Evolutionary conservation across 371 early-diverging fungal genomes (phyloP).

Genomic region (Mucor lusitanicus): DNA sequence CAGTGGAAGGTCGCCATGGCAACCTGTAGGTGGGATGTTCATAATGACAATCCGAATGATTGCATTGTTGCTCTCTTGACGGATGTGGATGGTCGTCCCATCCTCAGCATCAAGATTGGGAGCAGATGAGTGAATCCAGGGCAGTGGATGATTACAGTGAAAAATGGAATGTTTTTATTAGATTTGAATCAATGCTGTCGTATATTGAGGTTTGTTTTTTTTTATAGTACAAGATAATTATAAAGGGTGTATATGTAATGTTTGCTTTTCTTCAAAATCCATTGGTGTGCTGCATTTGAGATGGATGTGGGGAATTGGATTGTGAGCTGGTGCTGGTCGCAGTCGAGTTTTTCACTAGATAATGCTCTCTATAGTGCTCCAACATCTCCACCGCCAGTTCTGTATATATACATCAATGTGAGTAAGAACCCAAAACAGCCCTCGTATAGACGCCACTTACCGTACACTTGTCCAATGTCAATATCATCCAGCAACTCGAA

Average conservation of each 20-base stretch:
- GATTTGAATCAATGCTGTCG: too few species aligned
- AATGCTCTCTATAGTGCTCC: slow-evolving; percentile 31
- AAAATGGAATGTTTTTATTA: too few species aligned
- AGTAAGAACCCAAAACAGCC: not conserved
- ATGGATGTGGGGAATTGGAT: slow-evolving; percentile 23
- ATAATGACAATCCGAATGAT: too few species aligned
- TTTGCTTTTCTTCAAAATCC: not conserved
- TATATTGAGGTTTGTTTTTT: too few species aligned
- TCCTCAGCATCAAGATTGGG: too few species aligned
- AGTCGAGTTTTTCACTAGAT: slow-evolving; percentile 15
- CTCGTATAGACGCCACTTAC: slow-evolving; percentile 9
- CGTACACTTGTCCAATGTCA: slow-evolving; percentile 30
- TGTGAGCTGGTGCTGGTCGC: slow-evolving; percentile 5
- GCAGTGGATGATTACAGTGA: too few species aligned
- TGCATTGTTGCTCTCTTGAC: too few species aligned
- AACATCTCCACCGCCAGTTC: slow-evolving; percentile 44
- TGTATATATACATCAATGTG: not conserved
- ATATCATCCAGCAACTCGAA: slow-evolving; percentile 28
- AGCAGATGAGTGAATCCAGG: too few species aligned
- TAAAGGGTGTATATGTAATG: not conserved
- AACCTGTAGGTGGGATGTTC: too few species aligned
- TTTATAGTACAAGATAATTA: not conserved
- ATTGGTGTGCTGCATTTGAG: slow-evolving; percentile 11
- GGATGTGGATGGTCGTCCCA: too few species aligned
- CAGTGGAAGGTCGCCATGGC: too few species aligned